Conservation (phyloP, 768 basidiomycete species). For the Cyclocybe cylindracea region DNA sequence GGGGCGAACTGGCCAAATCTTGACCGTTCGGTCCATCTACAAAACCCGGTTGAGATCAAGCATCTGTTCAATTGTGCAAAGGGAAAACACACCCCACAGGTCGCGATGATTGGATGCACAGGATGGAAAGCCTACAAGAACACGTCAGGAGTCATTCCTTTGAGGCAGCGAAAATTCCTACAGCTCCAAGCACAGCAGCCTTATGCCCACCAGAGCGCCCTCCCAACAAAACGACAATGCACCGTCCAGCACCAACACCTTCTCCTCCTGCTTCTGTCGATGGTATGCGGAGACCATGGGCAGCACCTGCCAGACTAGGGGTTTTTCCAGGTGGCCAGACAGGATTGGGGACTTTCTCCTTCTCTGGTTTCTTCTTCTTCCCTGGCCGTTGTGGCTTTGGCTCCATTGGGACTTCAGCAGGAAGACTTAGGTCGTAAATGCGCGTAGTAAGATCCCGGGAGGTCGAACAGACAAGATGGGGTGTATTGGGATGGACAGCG, state of each 20-base stretch:
- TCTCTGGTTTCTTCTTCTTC: constrained; percentile 4
- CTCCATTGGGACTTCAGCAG: constrained; percentile 22
- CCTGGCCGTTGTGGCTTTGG: constrained; percentile 20
- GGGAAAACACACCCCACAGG: constrained; percentile 62
- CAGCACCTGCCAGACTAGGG: constrained; percentile 62
- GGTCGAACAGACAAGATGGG: constrained; percentile 68
- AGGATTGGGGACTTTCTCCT: constrained; percentile 41
- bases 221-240: constrained; percentile 65
- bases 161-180: constrained; percentile 26
- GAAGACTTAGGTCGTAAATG: constrained; percentile 61
- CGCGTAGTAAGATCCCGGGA: constrained; percentile 72
- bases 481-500: constrained; percentile 57
- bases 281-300: constrained; percentile 67
- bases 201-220: constrained; percentile 74
- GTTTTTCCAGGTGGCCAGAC: constrained; percentile 53
- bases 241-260: constrained; percentile 64
- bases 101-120: constrained; percentile 64
- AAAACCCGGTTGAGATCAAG: neutral
- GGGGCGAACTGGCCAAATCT: constrained; percentile 68
- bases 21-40: constrained; percentile 72
- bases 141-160: neutral
- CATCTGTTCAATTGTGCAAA: neutral
- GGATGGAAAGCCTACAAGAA: constrained; percentile 65
- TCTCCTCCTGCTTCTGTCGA: constrained; percentile 47
- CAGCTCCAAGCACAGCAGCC: constrained; percentile 68